Evolutionary conservation across 805 yeast genomes (phyloP).

Genomic region (Starmerella asiatica): DNA sequence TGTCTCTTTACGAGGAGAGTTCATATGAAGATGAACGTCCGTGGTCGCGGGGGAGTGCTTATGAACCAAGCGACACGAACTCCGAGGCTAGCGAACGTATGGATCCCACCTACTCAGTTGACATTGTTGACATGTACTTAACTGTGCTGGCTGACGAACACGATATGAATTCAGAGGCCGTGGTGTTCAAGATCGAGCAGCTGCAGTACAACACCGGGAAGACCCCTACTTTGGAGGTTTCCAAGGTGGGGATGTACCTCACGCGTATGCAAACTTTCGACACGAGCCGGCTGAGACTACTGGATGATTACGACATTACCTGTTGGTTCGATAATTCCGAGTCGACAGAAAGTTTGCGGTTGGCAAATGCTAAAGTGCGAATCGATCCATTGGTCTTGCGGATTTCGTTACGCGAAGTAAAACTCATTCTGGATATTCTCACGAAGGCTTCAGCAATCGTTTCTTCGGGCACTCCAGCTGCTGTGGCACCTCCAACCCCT

Average conservation of each 20-base stretch:
- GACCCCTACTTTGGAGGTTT: constrained; percentile 50
- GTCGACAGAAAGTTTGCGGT: constrained; percentile 41
- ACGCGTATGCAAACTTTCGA: constrained; percentile 58
- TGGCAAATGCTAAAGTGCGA: constrained; percentile 54
- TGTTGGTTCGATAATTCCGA: constrained; percentile 60
- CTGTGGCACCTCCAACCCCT: constrained; percentile 5
- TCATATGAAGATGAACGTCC: constrained; percentile 3
- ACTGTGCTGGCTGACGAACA: constrained; percentile 71
- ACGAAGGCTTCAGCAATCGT: constrained; percentile 46
- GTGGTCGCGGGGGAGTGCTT: neutral
- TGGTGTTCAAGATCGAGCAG: constrained; percentile 80
- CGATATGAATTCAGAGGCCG: constrained; percentile 58
- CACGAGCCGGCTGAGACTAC: constrained; percentile 50
- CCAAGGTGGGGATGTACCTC: constrained; percentile 76
- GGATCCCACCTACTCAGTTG: constrained; percentile 29
- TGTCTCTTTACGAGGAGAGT: too few relatives aligned
- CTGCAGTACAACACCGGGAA: constrained; percentile 55
- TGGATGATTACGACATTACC: constrained; percentile 80
- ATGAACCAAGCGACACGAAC: neutral
- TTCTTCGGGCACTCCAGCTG: neutral
- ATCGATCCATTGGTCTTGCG: constrained; percentile 72
- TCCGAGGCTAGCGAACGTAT: neutral
- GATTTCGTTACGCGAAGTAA: constrained; percentile 73
- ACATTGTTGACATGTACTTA: constrained; percentile 62
- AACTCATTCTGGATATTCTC: constrained; percentile 61